Evolutionary conservation across 768 basidiomycete species (phyloP).

Genomic region (Tulasnella sp.): DNA sequence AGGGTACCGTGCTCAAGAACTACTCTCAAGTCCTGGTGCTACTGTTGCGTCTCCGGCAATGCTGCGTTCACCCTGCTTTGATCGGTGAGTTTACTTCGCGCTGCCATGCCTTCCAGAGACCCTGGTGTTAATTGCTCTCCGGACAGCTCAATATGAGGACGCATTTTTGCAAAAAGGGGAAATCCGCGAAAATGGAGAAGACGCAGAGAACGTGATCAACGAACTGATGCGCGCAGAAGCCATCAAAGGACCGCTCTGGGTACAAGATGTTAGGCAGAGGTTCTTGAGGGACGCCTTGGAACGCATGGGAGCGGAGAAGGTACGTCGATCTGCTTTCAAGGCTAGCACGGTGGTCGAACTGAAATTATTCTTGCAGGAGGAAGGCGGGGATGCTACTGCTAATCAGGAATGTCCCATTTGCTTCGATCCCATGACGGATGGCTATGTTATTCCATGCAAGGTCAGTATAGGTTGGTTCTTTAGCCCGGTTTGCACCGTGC

Average conservation of each 20-base stretch:
- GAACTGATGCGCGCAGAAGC: not conserved
- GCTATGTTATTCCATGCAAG: slow-evolving; percentile 44
- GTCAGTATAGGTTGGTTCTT: not conserved
- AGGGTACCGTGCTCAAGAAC: slow-evolving; percentile 56
- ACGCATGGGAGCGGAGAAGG: slow-evolving; percentile 44
- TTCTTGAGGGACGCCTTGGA: slow-evolving; percentile 33
- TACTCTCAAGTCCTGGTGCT: slow-evolving; percentile 43
- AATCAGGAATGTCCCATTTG: slow-evolving; percentile 54
- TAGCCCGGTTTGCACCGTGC: not conserved
- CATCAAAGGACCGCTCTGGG: not conserved
- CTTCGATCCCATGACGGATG: slow-evolving; percentile 42
- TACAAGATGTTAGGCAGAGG: slow-evolving; percentile 23
- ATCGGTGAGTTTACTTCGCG: slow-evolving; percentile 38
- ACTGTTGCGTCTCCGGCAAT: slow-evolving; percentile 60
- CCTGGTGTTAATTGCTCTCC: not conserved
- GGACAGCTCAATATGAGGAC: slow-evolving; percentile 8
- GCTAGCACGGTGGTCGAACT: not conserved
- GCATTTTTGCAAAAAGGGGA: slow-evolving; percentile 3
- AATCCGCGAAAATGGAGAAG: not conserved
- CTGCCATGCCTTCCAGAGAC: not conserved
- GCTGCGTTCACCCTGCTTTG: slow-evolving; percentile 56
- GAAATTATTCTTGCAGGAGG: not conserved
- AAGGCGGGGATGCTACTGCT: slow-evolving; percentile 39
- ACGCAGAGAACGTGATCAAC: not conserved
- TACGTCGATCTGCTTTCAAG: slow-evolving; percentile 18